These are phyloP conservation scores for Mycena indigotica DNA, from an alignment of 768 basidiomycete species.

Conservation along the genomic window DNA sequence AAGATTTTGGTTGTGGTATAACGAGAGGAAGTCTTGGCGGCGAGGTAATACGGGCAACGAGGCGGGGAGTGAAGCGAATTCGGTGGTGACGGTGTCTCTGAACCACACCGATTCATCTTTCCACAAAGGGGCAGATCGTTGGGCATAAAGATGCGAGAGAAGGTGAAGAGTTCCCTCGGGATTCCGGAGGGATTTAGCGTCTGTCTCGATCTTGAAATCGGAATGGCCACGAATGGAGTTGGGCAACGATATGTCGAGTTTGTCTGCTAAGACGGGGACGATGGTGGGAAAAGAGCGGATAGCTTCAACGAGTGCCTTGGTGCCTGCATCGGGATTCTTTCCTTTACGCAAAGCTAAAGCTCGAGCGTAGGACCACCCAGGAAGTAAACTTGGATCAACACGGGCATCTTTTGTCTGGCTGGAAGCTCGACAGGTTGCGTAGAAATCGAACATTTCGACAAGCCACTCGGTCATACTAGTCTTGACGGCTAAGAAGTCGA, in stretches of 20 bases:
- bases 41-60: conserved; percentile 38
- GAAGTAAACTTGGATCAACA: conserved; percentile 62
- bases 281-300: conserved; percentile 79
- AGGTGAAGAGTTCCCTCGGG: conserved; percentile 65
- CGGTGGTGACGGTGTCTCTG: conserved; percentile 48
- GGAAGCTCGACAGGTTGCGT: conserved; percentile 30
- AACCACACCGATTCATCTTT: conserved; percentile 81
- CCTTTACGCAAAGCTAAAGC: conserved; percentile 64
- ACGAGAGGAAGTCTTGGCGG: conserved; percentile 35
- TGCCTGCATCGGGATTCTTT: conserved; percentile 58
- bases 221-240: conserved; percentile 57
- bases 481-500: conserved; percentile 87
- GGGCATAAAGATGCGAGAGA: conserved; percentile 85
- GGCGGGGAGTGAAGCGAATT: conserved; percentile 42
- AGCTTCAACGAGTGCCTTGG: conserved; percentile 71
- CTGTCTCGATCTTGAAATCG: conserved; percentile 71
- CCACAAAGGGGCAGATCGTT: conserved; percentile 78
- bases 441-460: conserved; percentile 62
- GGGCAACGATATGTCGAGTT: conserved; percentile 71
- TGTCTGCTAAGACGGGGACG: conserved; percentile 82
- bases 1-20: conserved; percentile 44
- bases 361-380: conserved; percentile 75
- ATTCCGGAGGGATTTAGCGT: conserved; percentile 53
- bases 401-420: conserved; percentile 25
- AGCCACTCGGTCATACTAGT: conserved; percentile 82